Percentiles rank a stretch among this genome's conserved stretches.
These are phyloP conservation scores for Zychaea mexicana DNA, from an alignment of 371 early-diverging fungal genomes.

Conservation along the genomic window DNA sequence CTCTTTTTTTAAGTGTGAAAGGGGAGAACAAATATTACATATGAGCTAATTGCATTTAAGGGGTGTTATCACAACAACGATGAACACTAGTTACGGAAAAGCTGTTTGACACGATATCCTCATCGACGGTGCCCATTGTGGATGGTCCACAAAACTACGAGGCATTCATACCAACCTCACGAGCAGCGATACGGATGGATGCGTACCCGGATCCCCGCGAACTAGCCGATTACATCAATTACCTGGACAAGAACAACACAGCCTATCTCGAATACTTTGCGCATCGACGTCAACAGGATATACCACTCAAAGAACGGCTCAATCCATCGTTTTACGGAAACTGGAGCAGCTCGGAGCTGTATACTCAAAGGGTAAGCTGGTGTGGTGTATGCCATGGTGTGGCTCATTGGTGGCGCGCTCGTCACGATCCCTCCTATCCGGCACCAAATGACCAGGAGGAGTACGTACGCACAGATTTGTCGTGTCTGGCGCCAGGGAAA, in stretches of 20 bases:
- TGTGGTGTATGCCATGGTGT: conserved; percentile 40
- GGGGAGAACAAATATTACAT: not conserved
- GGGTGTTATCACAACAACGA: not conserved
- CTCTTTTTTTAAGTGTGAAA: not conserved
- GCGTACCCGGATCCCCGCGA: conserved; percentile 44
- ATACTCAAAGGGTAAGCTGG: conserved; percentile 25
- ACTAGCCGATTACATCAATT: conserved; percentile 38
- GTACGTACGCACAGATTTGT: conserved; percentile 22
- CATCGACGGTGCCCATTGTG: conserved; percentile 29
- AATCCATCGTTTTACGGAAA: conserved; percentile 27
- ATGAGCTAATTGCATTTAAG: too few relatives aligned
- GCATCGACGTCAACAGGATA: conserved; percentile 23
- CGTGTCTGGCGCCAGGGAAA: conserved; percentile 29
- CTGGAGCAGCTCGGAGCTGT: conserved; percentile 26
- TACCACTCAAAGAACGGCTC: conserved; percentile 23
- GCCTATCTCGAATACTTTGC: conserved; percentile 38
- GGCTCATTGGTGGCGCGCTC: conserved; percentile 33
- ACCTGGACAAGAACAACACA: conserved; percentile 34
- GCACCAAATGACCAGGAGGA: conserved; percentile 5
- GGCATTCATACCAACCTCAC: conserved; percentile 32
- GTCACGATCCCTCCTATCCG: conserved; percentile 8
- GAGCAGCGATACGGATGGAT: conserved; percentile 41
- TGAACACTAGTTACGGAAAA: conserved; percentile 35
- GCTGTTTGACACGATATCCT: conserved; percentile 31
- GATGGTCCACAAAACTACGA: conserved; percentile 35